Evolutionary conservation across 768 basidiomycete species (phyloP).

Genomic region (Russula emetica): DNA sequence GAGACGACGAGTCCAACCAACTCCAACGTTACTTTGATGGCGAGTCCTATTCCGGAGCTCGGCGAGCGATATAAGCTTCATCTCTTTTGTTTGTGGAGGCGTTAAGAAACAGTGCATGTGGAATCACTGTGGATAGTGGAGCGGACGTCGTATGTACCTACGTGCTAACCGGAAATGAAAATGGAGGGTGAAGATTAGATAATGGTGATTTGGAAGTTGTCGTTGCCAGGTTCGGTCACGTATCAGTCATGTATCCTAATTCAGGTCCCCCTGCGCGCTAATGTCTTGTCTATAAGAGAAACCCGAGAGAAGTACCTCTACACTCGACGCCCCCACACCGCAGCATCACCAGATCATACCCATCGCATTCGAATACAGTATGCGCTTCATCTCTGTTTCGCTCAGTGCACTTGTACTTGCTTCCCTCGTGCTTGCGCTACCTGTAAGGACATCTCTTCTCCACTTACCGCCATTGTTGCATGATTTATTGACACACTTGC

Average conservation of each 20-base stretch:
- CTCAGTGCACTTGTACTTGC: slow-evolving; percentile 8
- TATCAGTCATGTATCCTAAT: neutral
- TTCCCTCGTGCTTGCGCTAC: slow-evolving; percentile 3
- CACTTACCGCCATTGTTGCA: too few relatives aligned
- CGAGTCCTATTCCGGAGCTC: neutral
- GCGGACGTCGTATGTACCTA: neutral
- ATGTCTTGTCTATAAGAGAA: slow-evolving; percentile 5
- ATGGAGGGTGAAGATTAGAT: neutral
- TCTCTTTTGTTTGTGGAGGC: neutral
- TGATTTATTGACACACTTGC: neutral
- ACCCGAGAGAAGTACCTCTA: neutral
- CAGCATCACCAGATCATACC: neutral
- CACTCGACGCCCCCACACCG: neutral
- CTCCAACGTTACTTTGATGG: neutral
- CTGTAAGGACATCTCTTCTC: neutral
- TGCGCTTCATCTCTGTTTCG: slow-evolving; percentile 14
- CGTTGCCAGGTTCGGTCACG: neutral
- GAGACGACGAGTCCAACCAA: too few relatives aligned
- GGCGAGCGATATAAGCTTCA: too few relatives aligned
- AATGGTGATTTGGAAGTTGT: neutral
- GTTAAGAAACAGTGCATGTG: neutral
- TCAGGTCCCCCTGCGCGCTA: neutral
- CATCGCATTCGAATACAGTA: neutral
- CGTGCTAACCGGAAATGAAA: slow-evolving; percentile 15
- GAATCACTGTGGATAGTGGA: neutral